Base-by-base conservation (phyloP, 345 rosid genomes). In the Eucalyptus polyanthemos region DNA sequence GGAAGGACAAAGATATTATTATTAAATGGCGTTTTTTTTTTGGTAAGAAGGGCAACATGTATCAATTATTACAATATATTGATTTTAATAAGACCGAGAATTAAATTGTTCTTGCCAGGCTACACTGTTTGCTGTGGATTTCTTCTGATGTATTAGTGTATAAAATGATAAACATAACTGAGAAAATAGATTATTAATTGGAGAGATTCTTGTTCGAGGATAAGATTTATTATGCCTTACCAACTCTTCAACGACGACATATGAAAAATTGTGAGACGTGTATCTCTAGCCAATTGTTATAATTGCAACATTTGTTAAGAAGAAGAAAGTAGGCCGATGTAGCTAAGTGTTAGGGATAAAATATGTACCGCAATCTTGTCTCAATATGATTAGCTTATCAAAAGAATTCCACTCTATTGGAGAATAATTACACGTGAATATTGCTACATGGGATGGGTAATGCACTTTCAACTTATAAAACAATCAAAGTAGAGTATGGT, bases 211-310 rank as follows among this genome's bases (percentile, higher is more conserved):
- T 53, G 11, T n/a, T 65, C 5, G 76, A 65, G 37, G 9, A 67
- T 4, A 8, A 4, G 6, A 31, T 67, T 31, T 67, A 8, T 67
- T 17, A 8, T 17, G 21, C 40, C 1, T n/a, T 14, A 65, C 16
- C 17, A n/a, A n/a, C 37, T 14, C 0, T 67, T 31, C 11, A 8
- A 67, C 17, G 80, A 31, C 1, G 6, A 67, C 80, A 31, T 67
- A 9, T 0, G 4, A 37, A 22, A 34, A 3, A 4, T 9, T 16
- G 4, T 9, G 21, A 5, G 81, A 9, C 0, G 8, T 72, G 1
- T 37, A 19, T 34, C 8, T 72, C 24, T 34, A 72, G 5, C 5
- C 45, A 72, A 37, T 72, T 72, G 3, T 19, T 3, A 3, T 37
- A 72, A 72, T 19, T 37, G 3, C 14, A 0, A 37, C 3, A 1